Conservation (phyloP, 441 rosid genomes). For the Theobroma grandiflorum region DNA sequence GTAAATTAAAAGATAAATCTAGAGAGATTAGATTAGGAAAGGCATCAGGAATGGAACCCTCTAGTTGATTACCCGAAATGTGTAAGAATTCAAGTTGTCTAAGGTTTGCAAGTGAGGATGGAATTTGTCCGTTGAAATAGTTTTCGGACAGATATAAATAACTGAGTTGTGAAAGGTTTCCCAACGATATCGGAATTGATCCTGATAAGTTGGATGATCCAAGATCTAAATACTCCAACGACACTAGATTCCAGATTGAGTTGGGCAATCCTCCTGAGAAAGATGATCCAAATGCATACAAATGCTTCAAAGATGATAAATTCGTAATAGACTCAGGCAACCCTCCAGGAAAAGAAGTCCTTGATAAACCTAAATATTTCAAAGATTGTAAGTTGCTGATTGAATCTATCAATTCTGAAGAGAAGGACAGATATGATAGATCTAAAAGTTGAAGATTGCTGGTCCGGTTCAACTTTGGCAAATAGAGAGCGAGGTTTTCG, state of each 20-base stretch:
- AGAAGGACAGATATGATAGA: not conserved
- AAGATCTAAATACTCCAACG: not conserved
- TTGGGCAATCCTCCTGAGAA: too few species aligned
- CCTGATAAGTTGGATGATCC: not conserved
- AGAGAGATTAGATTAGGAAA: not conserved
- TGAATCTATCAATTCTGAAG: not conserved
- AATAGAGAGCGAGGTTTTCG: not conserved
- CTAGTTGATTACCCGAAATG: not conserved
- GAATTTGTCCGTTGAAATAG: slow-evolving; percentile 9
- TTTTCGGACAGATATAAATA: not conserved
- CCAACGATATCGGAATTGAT: too few species aligned
- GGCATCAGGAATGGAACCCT: not conserved
- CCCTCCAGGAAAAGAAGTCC: not conserved
- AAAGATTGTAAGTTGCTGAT: slow-evolving; percentile 28
- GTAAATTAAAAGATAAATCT: not conserved
- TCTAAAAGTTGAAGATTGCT: too few species aligned
- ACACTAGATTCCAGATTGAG: too few species aligned
- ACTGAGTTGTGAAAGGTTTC: too few species aligned
- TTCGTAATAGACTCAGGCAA: slow-evolving; percentile 16
- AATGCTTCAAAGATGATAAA: not conserved
- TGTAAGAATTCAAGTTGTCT: not conserved
- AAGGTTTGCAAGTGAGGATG: slow-evolving; percentile 15
- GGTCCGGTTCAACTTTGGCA: too few species aligned
- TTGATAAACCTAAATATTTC: not conserved
- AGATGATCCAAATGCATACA: too few species aligned